Evolutionary conservation across 2,329 filamentous ascomycete species (phyloP).

Genomic region (Venturia pyrina): DNA sequence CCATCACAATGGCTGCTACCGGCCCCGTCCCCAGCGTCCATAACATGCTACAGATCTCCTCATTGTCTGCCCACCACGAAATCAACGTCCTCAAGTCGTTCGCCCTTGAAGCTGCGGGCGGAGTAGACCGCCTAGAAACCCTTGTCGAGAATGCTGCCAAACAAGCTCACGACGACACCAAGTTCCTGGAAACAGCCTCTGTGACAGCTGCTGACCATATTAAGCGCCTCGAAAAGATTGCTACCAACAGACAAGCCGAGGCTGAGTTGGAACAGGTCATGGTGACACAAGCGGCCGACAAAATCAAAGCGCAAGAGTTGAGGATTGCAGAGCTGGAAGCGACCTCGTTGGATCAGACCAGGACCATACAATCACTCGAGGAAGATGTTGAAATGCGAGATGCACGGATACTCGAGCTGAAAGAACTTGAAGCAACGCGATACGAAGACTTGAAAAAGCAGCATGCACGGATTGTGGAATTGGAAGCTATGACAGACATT

Average conservation of each 20-base stretch:
- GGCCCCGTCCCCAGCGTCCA: neutral
- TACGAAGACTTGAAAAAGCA: neutral
- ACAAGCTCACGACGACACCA: neutral
- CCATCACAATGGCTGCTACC: neutral
- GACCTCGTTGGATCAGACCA: neutral
- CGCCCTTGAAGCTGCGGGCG: neutral
- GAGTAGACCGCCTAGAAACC: neutral
- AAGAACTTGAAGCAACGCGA: neutral
- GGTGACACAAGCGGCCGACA: neutral
- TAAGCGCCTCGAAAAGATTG: neutral
- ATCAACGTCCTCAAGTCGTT: neutral
- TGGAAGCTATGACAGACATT: neutral
- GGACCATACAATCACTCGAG: neutral
- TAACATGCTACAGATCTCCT: neutral
- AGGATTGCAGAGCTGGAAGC: neutral
- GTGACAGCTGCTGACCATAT: neutral
- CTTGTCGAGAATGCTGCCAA: neutral
- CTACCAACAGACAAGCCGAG: neutral
- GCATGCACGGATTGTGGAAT: neutral
- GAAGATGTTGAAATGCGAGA: neutral
- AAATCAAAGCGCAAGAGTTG: neutral
- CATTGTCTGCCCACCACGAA: neutral
- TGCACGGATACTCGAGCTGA: neutral
- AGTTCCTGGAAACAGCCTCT: neutral
- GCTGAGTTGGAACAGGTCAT: neutral